Conservation (phyloP, 208 protist genomes). For the Blechomonas ayalai region DNA sequence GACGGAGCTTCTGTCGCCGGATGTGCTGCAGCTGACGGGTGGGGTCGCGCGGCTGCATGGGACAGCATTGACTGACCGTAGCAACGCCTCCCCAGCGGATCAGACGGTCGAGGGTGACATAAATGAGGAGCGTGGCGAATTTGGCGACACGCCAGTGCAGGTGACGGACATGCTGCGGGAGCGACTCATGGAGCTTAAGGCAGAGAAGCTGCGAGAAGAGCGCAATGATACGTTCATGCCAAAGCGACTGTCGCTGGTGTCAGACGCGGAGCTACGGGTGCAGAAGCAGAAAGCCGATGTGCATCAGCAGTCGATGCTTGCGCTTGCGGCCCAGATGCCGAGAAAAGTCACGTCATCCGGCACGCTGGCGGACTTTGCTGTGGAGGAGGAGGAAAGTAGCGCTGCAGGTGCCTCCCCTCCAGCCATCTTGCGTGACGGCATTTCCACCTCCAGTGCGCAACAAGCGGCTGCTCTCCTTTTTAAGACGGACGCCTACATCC, state of each 20-base stretch:
- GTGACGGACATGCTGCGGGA: conserved; percentile 86
- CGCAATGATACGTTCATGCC: conserved; percentile 73
- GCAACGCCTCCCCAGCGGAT: conserved; percentile 68
- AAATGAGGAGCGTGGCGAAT: conserved; percentile 19
- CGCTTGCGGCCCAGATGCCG: background rate
- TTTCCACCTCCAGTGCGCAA: too few relatives aligned
- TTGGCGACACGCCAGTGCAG: conserved; percentile 78
- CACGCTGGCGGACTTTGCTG: conserved; percentile 36
- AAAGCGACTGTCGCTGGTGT: conserved; percentile 32
- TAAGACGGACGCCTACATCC: conserved; percentile 8
- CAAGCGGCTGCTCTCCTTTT: conserved; percentile 4
- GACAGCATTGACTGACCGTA: conserved; percentile 24
- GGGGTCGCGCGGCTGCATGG: conserved; percentile 46
- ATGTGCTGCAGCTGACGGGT: conserved; percentile 67
- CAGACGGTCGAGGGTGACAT: conserved; percentile 50
- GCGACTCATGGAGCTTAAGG: conserved; percentile 84
- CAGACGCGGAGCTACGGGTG: conserved; percentile 19
- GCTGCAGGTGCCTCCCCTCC: background rate
- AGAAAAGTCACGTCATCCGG: background rate
- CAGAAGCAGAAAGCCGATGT: background rate
- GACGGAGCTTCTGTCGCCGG: conserved; percentile 39
- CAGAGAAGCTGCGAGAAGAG: conserved; percentile 59
- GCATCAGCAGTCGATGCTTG: conserved; percentile 1
- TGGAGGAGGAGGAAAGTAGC: conserved; percentile 3
- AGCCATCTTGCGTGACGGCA: too few relatives aligned